Percentiles rank a stretch among this genome's conserved stretches.
Evolutionary conservation across 768 basidiomycete genomes (phyloP).

Genomic region (Tylopilus subfusipes): DNA sequence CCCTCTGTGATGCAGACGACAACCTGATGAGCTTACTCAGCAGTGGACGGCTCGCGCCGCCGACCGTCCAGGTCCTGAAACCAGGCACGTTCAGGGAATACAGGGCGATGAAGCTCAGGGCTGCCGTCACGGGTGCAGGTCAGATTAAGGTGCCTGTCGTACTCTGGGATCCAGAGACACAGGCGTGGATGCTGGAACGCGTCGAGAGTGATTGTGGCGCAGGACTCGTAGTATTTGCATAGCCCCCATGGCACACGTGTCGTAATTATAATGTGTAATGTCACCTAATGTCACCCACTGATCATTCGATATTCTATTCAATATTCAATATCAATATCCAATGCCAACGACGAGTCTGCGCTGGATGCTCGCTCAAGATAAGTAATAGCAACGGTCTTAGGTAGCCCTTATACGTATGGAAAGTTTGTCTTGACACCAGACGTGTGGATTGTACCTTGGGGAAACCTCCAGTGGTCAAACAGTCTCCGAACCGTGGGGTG

Average conservation of each 20-base stretch:
- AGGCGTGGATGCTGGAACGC: conserved; percentile 14
- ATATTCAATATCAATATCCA: too few relatives aligned
- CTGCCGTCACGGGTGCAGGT: conserved; percentile 6
- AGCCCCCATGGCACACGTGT: not conserved
- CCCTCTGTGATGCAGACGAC: conserved; percentile 4
- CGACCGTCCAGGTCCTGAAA: conserved; percentile 13
- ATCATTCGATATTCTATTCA: too few relatives aligned
- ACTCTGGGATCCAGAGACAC: conserved; percentile 12
- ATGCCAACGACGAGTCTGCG: not conserved
- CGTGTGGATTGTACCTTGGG: not conserved
- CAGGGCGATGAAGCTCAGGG: conserved; percentile 5
- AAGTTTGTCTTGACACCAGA: not conserved
- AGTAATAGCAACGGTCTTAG: not conserved
- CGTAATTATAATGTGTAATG: too few relatives aligned
- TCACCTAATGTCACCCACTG: too few relatives aligned
- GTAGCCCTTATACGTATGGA: not conserved
- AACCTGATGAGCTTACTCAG: not conserved
- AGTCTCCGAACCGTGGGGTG: too few relatives aligned
- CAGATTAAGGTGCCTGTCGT: conserved; percentile 21
- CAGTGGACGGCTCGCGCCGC: not conserved
- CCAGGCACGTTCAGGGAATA: conserved; percentile 21
- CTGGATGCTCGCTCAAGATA: too few relatives aligned
- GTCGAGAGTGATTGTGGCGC: not conserved
- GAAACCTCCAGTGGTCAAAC: not conserved
- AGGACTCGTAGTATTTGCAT: not conserved